Evolutionary conservation across 1,284 basidiomycete genomes (phyloP).

Genomic region (Irpex sp.): DNA sequence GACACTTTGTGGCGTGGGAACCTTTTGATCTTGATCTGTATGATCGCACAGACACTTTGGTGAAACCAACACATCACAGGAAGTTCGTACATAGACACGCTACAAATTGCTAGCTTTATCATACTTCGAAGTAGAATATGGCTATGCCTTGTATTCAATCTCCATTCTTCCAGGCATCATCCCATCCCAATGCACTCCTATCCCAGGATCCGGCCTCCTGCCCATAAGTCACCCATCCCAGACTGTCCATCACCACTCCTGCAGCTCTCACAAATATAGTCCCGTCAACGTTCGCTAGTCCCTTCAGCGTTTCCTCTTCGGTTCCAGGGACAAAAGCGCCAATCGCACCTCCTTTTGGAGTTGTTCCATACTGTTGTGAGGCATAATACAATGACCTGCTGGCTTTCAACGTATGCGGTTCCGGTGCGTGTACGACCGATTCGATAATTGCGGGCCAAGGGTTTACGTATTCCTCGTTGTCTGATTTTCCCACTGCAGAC

Average conservation of each 20-base stretch:
- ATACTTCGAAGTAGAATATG: background rate
- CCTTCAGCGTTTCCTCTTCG: conserved; percentile 24
- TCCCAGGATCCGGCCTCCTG: conserved; percentile 53
- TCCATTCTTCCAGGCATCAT: conserved; percentile 55
- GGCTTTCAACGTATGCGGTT: conserved; percentile 60
- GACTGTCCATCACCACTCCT: conserved; percentile 53
- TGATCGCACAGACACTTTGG: too few relatives aligned
- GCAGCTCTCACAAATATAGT: conserved; percentile 62
- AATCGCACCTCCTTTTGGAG: conserved; percentile 33
- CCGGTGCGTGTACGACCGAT: conserved; percentile 51
- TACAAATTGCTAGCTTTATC: background rate
- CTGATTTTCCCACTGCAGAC: conserved; percentile 34
- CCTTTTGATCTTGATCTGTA: background rate
- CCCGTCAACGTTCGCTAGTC: conserved; percentile 50
- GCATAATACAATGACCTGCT: conserved; percentile 55
- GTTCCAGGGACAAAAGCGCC: conserved; percentile 28
- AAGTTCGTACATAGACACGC: too few relatives aligned
- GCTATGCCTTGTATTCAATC: background rate
- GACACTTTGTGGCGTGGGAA: background rate
- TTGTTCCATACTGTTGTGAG: conserved; percentile 45
- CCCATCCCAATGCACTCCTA: conserved; percentile 61
- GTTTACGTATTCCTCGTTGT: conserved; percentile 38
- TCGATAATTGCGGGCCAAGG: conserved; percentile 58
- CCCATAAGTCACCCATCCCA: conserved; percentile 59
- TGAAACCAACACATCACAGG: too few relatives aligned